A percentile compares a stretch with the other conserved stretches of the same genome.
Evolutionary conservation across 495 filamentous ascomycete species (phyloP).

Genomic region (Tuber borchii): DNA sequence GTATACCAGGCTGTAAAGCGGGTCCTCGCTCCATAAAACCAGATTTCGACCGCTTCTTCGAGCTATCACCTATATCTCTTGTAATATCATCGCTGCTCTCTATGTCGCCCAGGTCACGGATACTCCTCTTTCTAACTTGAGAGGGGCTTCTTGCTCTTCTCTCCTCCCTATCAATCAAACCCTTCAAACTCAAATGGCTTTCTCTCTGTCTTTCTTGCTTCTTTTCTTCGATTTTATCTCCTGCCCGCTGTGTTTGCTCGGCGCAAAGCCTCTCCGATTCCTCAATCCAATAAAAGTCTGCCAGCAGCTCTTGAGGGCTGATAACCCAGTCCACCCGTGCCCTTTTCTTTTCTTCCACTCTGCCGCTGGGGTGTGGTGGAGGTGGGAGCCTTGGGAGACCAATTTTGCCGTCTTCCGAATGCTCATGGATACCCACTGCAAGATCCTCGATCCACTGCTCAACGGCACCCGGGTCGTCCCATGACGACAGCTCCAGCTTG

Average conservation of each 20-base stretch:
- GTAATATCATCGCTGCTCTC: constrained; percentile 8
- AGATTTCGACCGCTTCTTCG: constrained; percentile 14
- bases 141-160: constrained; percentile 22
- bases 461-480: constrained; percentile 38
- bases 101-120: constrained; percentile 10
- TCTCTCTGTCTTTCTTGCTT: constrained; percentile 15
- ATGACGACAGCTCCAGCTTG: constrained; percentile 37
- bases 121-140: constrained; percentile 27
- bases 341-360: constrained; percentile 33
- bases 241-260: constrained; percentile 10
- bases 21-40: constrained; percentile 13
- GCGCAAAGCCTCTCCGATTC: constrained; percentile 20
- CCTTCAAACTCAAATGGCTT: constrained; percentile 26
- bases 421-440: constrained; percentile 22
- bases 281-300: constrained; percentile 42
- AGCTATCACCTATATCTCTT: constrained; percentile 5
- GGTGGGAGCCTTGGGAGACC: constrained; percentile 24
- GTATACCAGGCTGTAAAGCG: constrained; percentile 12
- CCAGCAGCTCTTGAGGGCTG: constrained; percentile 36
- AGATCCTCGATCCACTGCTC: constrained; percentile 39
- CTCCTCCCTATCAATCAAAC: constrained; percentile 27
- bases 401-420: constrained; percentile 3
- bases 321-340: constrained; percentile 40
- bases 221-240: constrained; percentile 10
- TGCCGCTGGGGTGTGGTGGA: constrained; percentile 26